Evolutionary conservation across 2,329 filamentous ascomycete genomes (phyloP).

Genomic region (Phialophora verrucosa): DNA sequence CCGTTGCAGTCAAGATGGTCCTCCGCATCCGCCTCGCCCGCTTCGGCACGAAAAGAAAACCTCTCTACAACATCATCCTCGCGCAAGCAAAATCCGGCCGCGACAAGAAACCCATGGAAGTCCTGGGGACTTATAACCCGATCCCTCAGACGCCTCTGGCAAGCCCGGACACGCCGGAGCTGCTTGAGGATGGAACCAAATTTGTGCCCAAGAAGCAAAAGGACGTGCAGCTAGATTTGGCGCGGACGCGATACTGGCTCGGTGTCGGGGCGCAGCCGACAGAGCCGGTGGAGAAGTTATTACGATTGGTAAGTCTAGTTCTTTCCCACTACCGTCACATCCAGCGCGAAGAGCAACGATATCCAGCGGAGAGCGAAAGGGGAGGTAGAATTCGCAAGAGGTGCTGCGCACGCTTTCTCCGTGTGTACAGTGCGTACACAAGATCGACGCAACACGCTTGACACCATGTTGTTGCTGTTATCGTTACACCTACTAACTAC

Average conservation of each 20-base stretch:
- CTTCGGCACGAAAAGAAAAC: conserved; percentile 85
- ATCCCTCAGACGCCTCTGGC: conserved; percentile 59
- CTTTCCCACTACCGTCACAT: background rate
- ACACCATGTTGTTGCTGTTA: background rate
- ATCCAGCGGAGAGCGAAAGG: background rate
- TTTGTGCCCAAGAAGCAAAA: conserved; percentile 75
- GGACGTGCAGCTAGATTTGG: conserved; percentile 83
- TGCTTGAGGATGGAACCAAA: conserved; percentile 48
- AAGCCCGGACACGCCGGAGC: conserved; percentile 30
- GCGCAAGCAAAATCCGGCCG: conserved; percentile 91
- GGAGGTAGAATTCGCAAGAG: background rate
- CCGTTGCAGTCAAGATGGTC: conserved; percentile 67
- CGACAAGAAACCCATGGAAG: conserved; percentile 88
- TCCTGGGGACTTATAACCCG: conserved; percentile 74
- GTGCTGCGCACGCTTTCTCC: background rate
- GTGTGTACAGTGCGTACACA: background rate
- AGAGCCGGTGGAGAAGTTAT: conserved; percentile 83
- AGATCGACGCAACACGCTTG: background rate
- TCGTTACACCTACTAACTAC: background rate
- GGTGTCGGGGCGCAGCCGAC: conserved; percentile 95
- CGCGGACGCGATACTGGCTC: conserved; percentile 90
- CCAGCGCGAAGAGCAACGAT: background rate
- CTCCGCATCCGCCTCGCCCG: conserved; percentile 91
- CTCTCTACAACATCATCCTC: conserved; percentile 97
- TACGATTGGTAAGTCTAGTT: conserved; percentile 70